A percentile compares a stretch with the other conserved stretches of the same genome.
Evolutionary conservation across 2,329 filamentous ascomycete genomes (phyloP).

Genomic region (Epichloe coenophiala): DNA sequence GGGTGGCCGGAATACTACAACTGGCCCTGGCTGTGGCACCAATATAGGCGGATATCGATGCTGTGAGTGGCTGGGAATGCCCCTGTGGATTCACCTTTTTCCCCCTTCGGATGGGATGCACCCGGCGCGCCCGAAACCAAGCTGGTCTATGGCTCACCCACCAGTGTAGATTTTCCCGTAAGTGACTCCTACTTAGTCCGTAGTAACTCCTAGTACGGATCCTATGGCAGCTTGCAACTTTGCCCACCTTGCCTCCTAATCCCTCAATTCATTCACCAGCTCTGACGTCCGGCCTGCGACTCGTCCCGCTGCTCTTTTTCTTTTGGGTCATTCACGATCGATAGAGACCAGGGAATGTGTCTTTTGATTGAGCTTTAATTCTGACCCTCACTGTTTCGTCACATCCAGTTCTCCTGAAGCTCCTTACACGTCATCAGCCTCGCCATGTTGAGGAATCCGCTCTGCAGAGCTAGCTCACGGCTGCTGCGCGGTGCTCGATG

Average conservation of each 20-base stretch:
- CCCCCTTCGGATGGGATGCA: neutral
- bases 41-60: neutral
- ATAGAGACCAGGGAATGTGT: conserved; percentile 20
- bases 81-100: conserved; percentile 2
- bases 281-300: conserved; percentile 18
- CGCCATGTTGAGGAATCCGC: conserved; percentile 59
- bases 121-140: no score
- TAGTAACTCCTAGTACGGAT: neutral
- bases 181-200: no score
- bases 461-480: conserved; percentile 51
- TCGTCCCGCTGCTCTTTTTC: conserved; percentile 35
- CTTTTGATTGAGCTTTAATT: conserved; percentile 9
- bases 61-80: conserved; percentile 11
- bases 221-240: neutral
- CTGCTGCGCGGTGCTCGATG: conserved; percentile 43
- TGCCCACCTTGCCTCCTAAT: conserved; percentile 6
- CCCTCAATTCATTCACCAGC: neutral
- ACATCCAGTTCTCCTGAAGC: conserved; percentile 4
- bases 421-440: conserved; percentile 9
- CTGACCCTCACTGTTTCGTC: conserved; percentile 8
- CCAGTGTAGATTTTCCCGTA: neutral
- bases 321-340: conserved; percentile 13
- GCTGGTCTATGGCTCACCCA: neutral
- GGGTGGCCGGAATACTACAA: neutral
- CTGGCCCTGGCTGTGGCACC: neutral